Evolutionary conservation across 2,329 filamentous ascomycete genomes (phyloP).

Genomic region (Phialophora tarda): DNA sequence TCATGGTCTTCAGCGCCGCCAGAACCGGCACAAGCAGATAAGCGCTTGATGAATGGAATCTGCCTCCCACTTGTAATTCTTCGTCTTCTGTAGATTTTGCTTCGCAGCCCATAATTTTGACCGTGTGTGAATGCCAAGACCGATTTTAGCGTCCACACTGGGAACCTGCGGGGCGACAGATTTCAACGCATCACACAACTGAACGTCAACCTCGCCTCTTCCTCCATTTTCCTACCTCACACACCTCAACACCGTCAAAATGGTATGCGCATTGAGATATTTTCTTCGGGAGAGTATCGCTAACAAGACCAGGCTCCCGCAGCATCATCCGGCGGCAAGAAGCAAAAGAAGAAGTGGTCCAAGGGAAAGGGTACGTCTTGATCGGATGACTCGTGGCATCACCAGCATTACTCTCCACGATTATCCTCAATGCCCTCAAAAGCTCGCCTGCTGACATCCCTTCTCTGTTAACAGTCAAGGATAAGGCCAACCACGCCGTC

Average conservation of each 20-base stretch:
- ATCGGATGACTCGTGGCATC: constrained; percentile 3
- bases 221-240: constrained; percentile 22
- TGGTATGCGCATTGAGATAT: constrained; percentile 27
- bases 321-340: constrained; percentile 56
- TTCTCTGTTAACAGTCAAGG: constrained; percentile 78
- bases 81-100: background rate
- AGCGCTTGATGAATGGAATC: background rate
- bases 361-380: constrained; percentile 60
- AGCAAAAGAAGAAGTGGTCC: constrained; percentile 64
- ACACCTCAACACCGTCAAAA: constrained; percentile 29
- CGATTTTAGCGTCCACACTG: constrained; percentile 10
- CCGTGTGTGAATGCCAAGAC: constrained; percentile 17
- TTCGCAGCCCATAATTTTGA: background rate
- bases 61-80: background rate
- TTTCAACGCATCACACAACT: constrained; percentile 7
- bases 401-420: background rate
- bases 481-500: constrained; percentile 99
- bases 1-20: background rate
- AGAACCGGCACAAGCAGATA: background rate
- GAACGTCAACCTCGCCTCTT: constrained; percentile 21
- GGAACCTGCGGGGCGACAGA: constrained; percentile 14
- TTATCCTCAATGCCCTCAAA: background rate
- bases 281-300: constrained; percentile 6
- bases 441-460: constrained; percentile 7
- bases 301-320: constrained; percentile 49